Base-by-base conservation (phyloP, 2,329 filamentous ascomycete genomes). In the Penicillium sp. region DNA sequence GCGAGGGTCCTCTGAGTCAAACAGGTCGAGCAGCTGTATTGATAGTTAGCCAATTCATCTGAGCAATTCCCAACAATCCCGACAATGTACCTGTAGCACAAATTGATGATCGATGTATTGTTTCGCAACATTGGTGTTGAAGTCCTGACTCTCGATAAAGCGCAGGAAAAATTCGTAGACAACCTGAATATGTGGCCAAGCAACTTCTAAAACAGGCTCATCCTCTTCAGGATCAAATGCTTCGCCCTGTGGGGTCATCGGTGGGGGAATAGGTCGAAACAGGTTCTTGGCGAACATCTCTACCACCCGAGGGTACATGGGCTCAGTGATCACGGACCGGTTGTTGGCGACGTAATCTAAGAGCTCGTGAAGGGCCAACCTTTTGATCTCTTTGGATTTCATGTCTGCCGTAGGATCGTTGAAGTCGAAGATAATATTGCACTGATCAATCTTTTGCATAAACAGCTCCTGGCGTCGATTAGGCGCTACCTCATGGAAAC, bases 311-410 rank as follows among this genome's bases (percentile, higher is more conserved):
- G 94, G 94, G 67, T 99, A 99, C 94, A 99, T 99, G 51, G 92
- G 90, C 72, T 99, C 94, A 2, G 92, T 96, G 67, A 99, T 99
- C 69, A 99, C 94, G 67, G 96, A 93, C 64, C 94, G 85, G 72
- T 99, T 99, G 76, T 97, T 97, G 65, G 94, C 93, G 52, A 99
- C 94, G 70, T 99, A 99, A 73, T 99, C 94, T 59, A 99, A 83
- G 57, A 99, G 81, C 73, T 99, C 94, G 71, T 99, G 94, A 42
- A 99, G 81, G 39, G 94, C 94, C 62, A 99, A 79, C 67, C 94
- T 85, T 80, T 99, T 99, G 81, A 99, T 97, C 76, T 99, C 94
- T 79, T 99, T 99, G 44, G 93, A 96, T 75, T 99, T 99, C 92
- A 99, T 97, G 71, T 99, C 94, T 62, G 88, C 92, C 61, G 90